These are phyloP conservation scores for Pseudonitzschia multistriata DNA, from an alignment of 108 stramenopile species.

Conservation along the genomic window DNA sequence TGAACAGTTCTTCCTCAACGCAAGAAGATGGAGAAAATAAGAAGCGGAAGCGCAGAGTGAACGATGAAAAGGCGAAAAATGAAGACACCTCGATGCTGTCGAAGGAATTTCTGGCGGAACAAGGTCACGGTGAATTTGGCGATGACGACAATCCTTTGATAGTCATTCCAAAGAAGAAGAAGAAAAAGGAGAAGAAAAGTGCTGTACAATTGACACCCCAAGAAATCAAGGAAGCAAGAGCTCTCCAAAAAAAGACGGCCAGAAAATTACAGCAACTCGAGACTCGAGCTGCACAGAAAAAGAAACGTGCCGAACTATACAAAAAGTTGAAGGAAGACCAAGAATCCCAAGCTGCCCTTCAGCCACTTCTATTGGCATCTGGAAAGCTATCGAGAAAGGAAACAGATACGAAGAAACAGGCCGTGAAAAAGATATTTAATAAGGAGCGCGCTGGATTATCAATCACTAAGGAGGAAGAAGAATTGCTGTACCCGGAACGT, in stretches of 20 bases:
- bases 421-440: constrained; percentile 53
- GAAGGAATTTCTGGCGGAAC: constrained; percentile 56
- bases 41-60: neutral
- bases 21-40: constrained; percentile 11
- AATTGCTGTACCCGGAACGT: constrained; percentile 53
- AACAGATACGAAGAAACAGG: constrained; percentile 65
- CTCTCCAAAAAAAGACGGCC: constrained; percentile 60
- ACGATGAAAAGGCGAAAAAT: constrained; percentile 17
- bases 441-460: constrained; percentile 68
- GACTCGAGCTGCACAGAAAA: constrained; percentile 60
- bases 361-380: constrained; percentile 16
- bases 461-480: constrained; percentile 69
- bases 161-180: constrained; percentile 42
- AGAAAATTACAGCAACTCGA: constrained; percentile 74
- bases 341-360: constrained; percentile 8
- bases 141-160: constrained; percentile 42
- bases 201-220: constrained; percentile 62
- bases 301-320: constrained; percentile 60
- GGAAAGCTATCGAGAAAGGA: constrained; percentile 37
- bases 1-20: constrained; percentile 21
- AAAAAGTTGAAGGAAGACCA: constrained; percentile 43
- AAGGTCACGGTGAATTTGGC: constrained; percentile 23
- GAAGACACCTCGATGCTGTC: constrained; percentile 54
- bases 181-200: constrained; percentile 30
- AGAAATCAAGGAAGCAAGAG: constrained; percentile 72